phyloP scores from a whole-genome alignment of 2,329 filamentous ascomycete species.

The Botrytis fabae region DNA sequence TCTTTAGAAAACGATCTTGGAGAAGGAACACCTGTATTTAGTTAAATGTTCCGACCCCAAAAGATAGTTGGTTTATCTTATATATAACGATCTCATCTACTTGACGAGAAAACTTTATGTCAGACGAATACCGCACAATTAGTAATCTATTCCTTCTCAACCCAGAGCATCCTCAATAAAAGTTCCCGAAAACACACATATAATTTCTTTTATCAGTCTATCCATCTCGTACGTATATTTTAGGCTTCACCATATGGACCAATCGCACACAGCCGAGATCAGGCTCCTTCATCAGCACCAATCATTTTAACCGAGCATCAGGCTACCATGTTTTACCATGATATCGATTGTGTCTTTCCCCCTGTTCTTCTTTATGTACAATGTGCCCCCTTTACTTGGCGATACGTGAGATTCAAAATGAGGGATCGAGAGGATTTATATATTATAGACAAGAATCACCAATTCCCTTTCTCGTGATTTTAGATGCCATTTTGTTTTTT shows the following conservation, averaged over 20 bases:
- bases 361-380: not conserved
- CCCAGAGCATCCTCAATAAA: not conserved
- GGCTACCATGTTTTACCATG: not conserved
- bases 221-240: not conserved
- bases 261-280: not conserved
- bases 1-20: not conserved
- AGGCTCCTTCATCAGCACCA: not conserved
- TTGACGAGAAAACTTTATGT: not conserved
- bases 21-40: not conserved
- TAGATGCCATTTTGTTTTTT: not conserved
- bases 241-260: not conserved
- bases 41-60: not conserved
- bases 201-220: not conserved
- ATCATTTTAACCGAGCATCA: not conserved
- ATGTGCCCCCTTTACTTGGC: not conserved
- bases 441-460: not conserved
- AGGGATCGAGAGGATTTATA: not conserved
- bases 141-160: not conserved
- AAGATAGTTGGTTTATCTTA: not conserved
- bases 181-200: not conserved
- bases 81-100: not conserved
- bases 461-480: not conserved
- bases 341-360: not conserved
- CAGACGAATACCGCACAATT: not conserved
- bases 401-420: not conserved